Base-by-base conservation (phyloP, 2,329 filamentous ascomycete species). In the Phialocephala sp. region DNA sequence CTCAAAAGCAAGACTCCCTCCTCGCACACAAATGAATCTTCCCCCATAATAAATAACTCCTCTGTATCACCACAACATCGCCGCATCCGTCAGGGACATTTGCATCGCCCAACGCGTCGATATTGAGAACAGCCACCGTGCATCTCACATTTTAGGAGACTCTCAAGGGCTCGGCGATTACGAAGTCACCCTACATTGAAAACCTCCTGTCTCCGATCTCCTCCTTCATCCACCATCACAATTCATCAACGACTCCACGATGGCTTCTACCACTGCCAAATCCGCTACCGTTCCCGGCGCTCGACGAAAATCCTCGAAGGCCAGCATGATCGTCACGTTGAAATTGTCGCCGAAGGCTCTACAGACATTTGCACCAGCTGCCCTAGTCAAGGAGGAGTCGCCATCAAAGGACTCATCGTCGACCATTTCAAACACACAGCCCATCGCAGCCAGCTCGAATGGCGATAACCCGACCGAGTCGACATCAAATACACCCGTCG, bases 391-490 rank as follows among this genome's bases (percentile, higher is more conserved):
- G 64, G 79, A 82, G 65, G 72, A 72, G 39, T 68, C 54, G 76
- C 81, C 32, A 74, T 78, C 73, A 68, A 76, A 73, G 67, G 73
- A 73, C 50, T 72, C 85, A 41, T 81, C 84, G 1, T 79, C 79
- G 24, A 58, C 79, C 24, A 65, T 63, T 20, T 68, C 71, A 37
- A 54, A 75, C 78, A 64, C 77, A 75, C 77, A 63, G 76, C 79
- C 47, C 72, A 78, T 79, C 67, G 69, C 72, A 56, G 60, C 72
- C 39, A 74, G 70, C 59, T 81, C 82, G 36, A 84, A 82, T 71
- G 82, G 80, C 63, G 87, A 88, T 68, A 85, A 83, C 47, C 84
- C 82, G 64, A 83, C 84, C 68, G 85, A 88, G 72, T 89, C 87
- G 27, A 86, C 82, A 69, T 82, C 85, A 22, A 84, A 84, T 50